These are phyloP conservation scores for Aspergillus sp. DNA, from an alignment of 2,329 filamentous ascomycete species.

Conservation along the genomic window DNA sequence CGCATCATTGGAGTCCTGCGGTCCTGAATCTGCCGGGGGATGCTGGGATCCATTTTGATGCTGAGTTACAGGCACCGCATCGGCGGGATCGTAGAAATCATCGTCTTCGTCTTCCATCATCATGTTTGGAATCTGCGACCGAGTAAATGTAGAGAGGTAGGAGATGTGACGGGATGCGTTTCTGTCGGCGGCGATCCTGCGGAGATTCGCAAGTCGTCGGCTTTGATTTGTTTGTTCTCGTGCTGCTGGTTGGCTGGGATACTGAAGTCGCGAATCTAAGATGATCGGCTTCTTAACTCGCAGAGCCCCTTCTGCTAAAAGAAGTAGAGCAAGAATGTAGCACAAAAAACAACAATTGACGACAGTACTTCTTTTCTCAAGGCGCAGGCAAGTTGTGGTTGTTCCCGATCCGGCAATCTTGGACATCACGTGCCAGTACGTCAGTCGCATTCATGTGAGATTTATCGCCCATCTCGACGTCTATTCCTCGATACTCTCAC, in stretches of 20 bases:
- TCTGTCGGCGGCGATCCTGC: conserved; percentile 23
- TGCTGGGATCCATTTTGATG: conserved; percentile 32
- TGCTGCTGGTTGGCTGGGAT: not conserved
- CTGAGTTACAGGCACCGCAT: conserved; percentile 35
- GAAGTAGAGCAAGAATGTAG: no score
- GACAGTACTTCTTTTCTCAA: no score
- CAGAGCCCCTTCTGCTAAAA: no score
- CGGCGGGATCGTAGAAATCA: conserved; percentile 48
- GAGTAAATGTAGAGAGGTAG: conserved; percentile 5
- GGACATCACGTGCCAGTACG: conserved; percentile 19
- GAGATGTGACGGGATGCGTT: conserved; percentile 8
- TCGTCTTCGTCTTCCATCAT: conserved; percentile 51
- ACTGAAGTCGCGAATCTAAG: not conserved
- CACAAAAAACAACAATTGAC: no score
- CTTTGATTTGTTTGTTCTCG: conserved; percentile 28
- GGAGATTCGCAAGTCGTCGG: conserved; percentile 15
- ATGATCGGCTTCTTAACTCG: no score
- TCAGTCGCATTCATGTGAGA: conserved; percentile 14
- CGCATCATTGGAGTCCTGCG: conserved; percentile 39
- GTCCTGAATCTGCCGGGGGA: conserved; percentile 28
- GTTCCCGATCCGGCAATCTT: not conserved
- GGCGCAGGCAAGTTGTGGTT: not conserved
- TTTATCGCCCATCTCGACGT: not conserved
- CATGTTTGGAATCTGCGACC: conserved; percentile 11
- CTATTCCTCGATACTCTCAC: not conserved